A percentile compares a stretch with the other conserved stretches of the same genome.
phyloP scores from a whole-genome alignment of 2,329 filamentous ascomycete genomes.

The Fusarium heterosporum region DNA sequence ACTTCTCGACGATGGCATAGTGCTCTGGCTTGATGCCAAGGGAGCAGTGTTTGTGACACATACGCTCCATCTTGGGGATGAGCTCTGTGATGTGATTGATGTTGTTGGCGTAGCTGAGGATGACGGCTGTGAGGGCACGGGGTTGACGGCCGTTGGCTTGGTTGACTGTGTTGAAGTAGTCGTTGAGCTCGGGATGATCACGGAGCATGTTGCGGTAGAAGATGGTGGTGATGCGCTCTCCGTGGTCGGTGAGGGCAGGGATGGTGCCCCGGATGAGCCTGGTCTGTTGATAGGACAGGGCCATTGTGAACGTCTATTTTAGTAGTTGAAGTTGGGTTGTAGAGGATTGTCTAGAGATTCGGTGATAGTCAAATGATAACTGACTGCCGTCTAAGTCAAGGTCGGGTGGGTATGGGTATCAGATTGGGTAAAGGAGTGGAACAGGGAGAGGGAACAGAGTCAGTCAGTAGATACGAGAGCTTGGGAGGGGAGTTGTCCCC shows the following conservation, averaged over 20 bases:
- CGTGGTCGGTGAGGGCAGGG: conserved; percentile 75
- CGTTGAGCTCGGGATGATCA: conserved; percentile 73
- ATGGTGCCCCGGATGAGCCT: conserved; percentile 76
- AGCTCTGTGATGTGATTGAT: conserved; percentile 72
- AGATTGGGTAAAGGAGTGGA: conserved; percentile 9
- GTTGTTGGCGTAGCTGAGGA: conserved; percentile 78
- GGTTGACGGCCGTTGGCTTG: conserved; percentile 53
- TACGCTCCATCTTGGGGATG: conserved; percentile 64
- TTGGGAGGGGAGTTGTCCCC: conserved; percentile 22
- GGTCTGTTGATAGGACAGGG: conserved; percentile 66
- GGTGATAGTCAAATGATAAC: not conserved
- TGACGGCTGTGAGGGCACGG: conserved; percentile 54
- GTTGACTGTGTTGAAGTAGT: conserved; percentile 72
- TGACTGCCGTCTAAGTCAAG: conserved; percentile 1
- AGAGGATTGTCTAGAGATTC: not conserved
- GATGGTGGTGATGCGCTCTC: conserved; percentile 73
- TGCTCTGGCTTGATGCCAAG: conserved; percentile 76
- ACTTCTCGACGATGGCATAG: conserved; percentile 76
- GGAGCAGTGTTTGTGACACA: conserved; percentile 79
- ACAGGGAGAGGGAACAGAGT: conserved; percentile 13
- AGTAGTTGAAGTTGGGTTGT: conserved; percentile 6
- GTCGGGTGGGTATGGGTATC: not conserved
- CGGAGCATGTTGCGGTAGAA: conserved; percentile 78
- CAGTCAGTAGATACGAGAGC: not conserved
- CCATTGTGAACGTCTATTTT: conserved; percentile 45